Evolutionary conservation across 208 protist species (phyloP), one percentile per base, ranked within the genome.

Genomic region (Trypanosoma melophagium): DNA sequence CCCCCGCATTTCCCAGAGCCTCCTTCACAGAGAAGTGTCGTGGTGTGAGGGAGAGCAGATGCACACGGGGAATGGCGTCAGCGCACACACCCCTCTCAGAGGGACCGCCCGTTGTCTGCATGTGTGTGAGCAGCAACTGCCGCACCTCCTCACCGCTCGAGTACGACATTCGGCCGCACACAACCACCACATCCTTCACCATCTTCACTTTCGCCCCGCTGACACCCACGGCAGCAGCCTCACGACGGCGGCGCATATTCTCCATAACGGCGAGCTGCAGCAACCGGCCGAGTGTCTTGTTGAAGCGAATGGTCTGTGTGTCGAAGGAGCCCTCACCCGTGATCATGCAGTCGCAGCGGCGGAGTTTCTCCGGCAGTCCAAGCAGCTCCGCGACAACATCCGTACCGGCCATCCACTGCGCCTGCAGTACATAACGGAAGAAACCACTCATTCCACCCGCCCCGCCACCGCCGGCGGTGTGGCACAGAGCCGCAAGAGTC

Each of bases 281-380:
- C 63, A 93, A 63, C 5, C 83, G 74, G 0, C 77, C 88, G 7
- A 90, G 72, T 52, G 88, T 91, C 73, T 94, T 94, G 69, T 83
- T 77, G 4, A 59, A 90, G 16, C 49, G 58, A 5, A 94, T 69
- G 0, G 84, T 89, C 62, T 94, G 88, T 14, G 55, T 51, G 52
- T 94, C 88, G 51, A 90, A 91, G n/a, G 83, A 91, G 57, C 88
- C 88, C 58, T 94, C 84, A 12, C 88, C 88, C 0, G 83, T 87
- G 8, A 90, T 79, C 2, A 94, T 28, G 16, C 80, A 57, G 49
- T 86, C 79, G 49, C 77, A 81, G 0, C 4, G 22, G 45, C 17
- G 63, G 21, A 56, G 22, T 47, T 66, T 63, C 40, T 47, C 41
- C 14, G 12, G 66, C 5, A 89, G 53, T 2, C 66, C 71, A 9